A percentile compares a stretch with the other conserved stretches of the same genome.
Evolutionary conservation across 331 rosid genomes (phyloP).

Genomic region (Erythrophleum ivorense): DNA sequence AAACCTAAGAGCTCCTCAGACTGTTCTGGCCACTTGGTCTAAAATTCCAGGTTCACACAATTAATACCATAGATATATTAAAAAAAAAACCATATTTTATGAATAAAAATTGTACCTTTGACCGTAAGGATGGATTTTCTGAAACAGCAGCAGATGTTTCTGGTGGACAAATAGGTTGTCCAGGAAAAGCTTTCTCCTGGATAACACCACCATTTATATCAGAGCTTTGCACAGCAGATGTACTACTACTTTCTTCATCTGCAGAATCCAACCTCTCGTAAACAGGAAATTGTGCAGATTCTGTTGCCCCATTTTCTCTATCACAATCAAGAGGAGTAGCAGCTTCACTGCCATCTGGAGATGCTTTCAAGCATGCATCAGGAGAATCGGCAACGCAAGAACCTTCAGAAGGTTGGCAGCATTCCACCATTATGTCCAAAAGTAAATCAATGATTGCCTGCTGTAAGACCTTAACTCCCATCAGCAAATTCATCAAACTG

Average conservation of each 20-base stretch:
- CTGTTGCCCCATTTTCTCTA: conserved; percentile 70
- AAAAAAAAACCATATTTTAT: conserved; percentile 32
- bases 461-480: conserved; percentile 98
- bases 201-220: conserved; percentile 56
- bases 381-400: conserved; percentile 61
- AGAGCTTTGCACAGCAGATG: conserved; percentile 90
- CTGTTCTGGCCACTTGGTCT: conserved; percentile 99
- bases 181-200: conserved; percentile 72
- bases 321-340: conserved; percentile 61
- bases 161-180: conserved; percentile 77
- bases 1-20: conserved; percentile 99
- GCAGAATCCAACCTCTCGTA: conserved; percentile 75
- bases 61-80: conserved; percentile 46
- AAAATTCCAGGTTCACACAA: conserved; percentile 48
- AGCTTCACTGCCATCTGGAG: conserved; percentile 64
- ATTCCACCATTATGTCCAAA: conserved; percentile 98
- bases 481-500: conserved; percentile 96
- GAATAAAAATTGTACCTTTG: conserved; percentile 69
- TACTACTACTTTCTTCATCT: conserved; percentile 66
- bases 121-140: conserved; percentile 70
- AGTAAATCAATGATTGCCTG: conserved; percentile 98
- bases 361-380: conserved; percentile 68
- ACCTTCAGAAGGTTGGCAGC: conserved; percentile 96
- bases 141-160: conserved; percentile 81
- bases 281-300: conserved; percentile 65